phyloP scores from a whole-genome alignment of 202 grass and related monocot genomes.

The Alloteropsis angusta region DNA sequence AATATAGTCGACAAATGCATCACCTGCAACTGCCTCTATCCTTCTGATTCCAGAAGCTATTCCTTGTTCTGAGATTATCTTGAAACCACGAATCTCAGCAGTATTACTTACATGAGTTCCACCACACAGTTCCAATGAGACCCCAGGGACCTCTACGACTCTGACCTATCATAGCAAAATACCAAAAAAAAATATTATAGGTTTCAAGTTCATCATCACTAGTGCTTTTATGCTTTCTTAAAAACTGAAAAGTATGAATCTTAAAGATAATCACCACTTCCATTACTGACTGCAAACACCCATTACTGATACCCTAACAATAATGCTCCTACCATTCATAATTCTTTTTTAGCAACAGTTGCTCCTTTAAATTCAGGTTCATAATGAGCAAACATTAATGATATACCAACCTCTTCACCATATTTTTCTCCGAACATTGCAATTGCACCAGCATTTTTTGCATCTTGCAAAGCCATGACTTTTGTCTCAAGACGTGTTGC shows the following conservation, averaged over 20 bases:
- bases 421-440: constrained; percentile 99
- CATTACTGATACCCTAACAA: not conserved
- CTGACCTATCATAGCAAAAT: constrained; percentile 53
- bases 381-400: not conserved
- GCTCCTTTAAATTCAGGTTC: not conserved
- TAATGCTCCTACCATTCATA: not conserved
- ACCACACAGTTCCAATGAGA: constrained; percentile 96
- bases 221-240: not conserved
- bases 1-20: constrained; percentile 89
- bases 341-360: not conserved
- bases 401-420: constrained; percentile 59
- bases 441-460: constrained; percentile 84
- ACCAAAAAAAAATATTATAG: not conserved
- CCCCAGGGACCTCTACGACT: constrained; percentile 87
- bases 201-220: not conserved
- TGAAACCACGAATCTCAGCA: constrained; percentile 85
- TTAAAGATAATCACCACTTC: not conserved
- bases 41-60: constrained; percentile 95
- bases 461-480: constrained; percentile 83
- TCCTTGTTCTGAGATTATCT: constrained; percentile 90
- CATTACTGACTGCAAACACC: not conserved
- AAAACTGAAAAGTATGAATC: not conserved
- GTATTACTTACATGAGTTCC: constrained; percentile 94
- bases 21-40: constrained; percentile 90
- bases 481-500: constrained; percentile 69